These are phyloP conservation scores for Periconia digitata DNA, from an alignment of 2,329 filamentous ascomycete genomes.

Conservation along the genomic window DNA sequence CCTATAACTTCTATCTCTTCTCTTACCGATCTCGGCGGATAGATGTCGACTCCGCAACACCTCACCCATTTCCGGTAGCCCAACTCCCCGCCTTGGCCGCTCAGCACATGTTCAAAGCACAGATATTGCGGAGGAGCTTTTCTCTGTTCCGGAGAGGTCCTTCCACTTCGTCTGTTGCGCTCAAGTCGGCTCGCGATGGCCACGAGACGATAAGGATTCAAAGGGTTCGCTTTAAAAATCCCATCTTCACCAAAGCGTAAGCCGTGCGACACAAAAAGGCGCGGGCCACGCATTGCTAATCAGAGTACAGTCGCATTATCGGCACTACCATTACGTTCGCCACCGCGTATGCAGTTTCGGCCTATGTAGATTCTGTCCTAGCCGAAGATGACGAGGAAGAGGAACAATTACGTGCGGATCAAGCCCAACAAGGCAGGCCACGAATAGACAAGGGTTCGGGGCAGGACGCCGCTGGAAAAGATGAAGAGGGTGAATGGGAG, in stretches of 20 bases:
- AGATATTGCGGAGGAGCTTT: constrained; percentile 40
- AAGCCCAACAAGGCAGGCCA: constrained; percentile 6
- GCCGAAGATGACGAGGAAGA: constrained; percentile 25
- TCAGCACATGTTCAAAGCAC: constrained; percentile 41
- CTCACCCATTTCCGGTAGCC: constrained; percentile 8
- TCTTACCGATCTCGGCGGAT: neutral
- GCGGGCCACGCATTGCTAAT: constrained; percentile 10
- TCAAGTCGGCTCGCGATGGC: constrained; percentile 32
- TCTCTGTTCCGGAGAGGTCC: constrained; percentile 32
- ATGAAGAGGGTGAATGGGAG: constrained; percentile 18
- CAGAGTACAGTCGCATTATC: constrained; percentile 24
- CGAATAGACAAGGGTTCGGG: constrained; percentile 1
- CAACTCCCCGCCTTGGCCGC: constrained; percentile 8
- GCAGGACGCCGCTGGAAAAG: constrained; percentile 12
- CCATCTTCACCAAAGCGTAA: constrained; percentile 39
- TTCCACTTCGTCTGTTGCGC: constrained; percentile 24
- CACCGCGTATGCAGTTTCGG: constrained; percentile 21
- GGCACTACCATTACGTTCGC: constrained; percentile 20
- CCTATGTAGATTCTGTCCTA: constrained; percentile 25
- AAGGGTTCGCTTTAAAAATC: constrained; percentile 45
- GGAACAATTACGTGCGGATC: constrained; percentile 1
- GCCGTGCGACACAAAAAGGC: constrained; percentile 9
- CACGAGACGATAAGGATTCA: constrained; percentile 36
- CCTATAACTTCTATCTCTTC: neutral
- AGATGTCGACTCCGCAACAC: neutral